Conservation (phyloP, 148 eudicot genomes). For the Amaranthus hypochondriacus region DNA sequence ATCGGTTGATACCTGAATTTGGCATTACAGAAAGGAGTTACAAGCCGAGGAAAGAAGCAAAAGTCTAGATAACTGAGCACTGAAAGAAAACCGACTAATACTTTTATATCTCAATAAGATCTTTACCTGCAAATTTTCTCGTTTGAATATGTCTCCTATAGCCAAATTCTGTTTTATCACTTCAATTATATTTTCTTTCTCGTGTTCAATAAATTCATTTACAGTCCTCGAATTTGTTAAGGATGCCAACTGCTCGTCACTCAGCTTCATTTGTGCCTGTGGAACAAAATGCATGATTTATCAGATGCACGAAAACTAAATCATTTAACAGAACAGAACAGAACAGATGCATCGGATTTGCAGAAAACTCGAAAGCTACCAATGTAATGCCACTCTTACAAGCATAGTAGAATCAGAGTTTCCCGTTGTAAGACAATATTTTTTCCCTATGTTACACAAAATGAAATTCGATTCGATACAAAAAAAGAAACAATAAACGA, state of each 20-base stretch:
- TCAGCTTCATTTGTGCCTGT: conserved; percentile 77
- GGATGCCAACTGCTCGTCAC: conserved; percentile 71
- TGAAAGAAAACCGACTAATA: not conserved
- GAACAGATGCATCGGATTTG: not conserved
- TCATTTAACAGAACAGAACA: not conserved
- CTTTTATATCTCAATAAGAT: not conserved
- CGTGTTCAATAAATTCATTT: conserved; percentile 60
- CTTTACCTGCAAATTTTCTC: conserved; percentile 80
- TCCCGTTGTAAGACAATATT: too few relatives aligned
- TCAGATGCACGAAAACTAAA: conserved; percentile 1
- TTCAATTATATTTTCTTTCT: conserved; percentile 62
- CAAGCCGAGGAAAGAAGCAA: not conserved
- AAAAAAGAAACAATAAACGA: too few relatives aligned
- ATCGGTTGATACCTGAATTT: conserved; percentile 63
- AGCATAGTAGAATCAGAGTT: too few relatives aligned
- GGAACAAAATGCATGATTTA: conserved; percentile 1
- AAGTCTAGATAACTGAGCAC: not conserved
- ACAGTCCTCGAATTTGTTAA: conserved; percentile 75
- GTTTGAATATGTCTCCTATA: conserved; percentile 86
- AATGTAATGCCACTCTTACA: too few relatives aligned
- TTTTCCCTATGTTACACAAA: too few relatives aligned
- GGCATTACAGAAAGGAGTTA: not conserved
- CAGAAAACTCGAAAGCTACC: not conserved
- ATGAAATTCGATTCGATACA: too few relatives aligned
- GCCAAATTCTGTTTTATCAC: conserved; percentile 89